Evolutionary conservation across 2,329 filamentous ascomycete species (phyloP).

Genomic region (Diplodia mutila): DNA sequence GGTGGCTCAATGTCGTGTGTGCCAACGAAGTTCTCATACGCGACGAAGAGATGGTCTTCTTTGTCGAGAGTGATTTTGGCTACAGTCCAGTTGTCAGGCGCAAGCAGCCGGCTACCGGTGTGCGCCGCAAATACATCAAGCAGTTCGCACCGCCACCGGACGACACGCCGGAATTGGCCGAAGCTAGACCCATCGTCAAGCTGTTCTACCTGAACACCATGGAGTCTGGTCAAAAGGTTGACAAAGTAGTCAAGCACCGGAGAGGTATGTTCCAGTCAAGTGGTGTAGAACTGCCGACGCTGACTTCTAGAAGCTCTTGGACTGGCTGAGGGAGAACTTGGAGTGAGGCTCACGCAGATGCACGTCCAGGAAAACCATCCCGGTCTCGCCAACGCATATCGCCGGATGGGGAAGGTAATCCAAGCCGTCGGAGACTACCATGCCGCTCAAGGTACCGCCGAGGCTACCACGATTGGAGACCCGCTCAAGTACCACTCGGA

Average conservation of each 20-base stretch:
- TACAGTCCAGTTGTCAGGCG: slow-evolving; percentile 94
- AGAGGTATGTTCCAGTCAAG: slow-evolving; percentile 64
- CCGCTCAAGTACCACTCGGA: slow-evolving; percentile 93
- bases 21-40: slow-evolving; percentile 89
- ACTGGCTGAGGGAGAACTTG: slow-evolving; percentile 89
- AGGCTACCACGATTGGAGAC: slow-evolving; percentile 92
- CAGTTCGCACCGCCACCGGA: slow-evolving; percentile 97
- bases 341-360: slow-evolving; percentile 85
- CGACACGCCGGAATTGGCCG: slow-evolving; percentile 91
- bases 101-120: slow-evolving; percentile 95
- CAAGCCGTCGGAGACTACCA: slow-evolving; percentile 95
- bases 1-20: slow-evolving; percentile 94
- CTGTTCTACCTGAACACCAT: slow-evolving; percentile 93
- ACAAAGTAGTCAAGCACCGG: slow-evolving; percentile 88
- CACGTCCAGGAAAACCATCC: slow-evolving; percentile 87
- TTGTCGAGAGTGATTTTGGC: slow-evolving; percentile 98
- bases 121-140: slow-evolving; percentile 93
- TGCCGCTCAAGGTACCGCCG: slow-evolving; percentile 92
- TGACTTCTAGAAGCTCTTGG: slow-evolving; percentile 70
- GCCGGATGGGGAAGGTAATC: slow-evolving; percentile 90
- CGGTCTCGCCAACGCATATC: slow-evolving; percentile 86
- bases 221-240: slow-evolving; percentile 96
- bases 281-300: not conserved
- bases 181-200: slow-evolving; percentile 89
- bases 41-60: slow-evolving; percentile 96